Conservation (phyloP, 2,329 filamentous ascomycete genomes). For the Aspergillus aculeatus region DNA sequence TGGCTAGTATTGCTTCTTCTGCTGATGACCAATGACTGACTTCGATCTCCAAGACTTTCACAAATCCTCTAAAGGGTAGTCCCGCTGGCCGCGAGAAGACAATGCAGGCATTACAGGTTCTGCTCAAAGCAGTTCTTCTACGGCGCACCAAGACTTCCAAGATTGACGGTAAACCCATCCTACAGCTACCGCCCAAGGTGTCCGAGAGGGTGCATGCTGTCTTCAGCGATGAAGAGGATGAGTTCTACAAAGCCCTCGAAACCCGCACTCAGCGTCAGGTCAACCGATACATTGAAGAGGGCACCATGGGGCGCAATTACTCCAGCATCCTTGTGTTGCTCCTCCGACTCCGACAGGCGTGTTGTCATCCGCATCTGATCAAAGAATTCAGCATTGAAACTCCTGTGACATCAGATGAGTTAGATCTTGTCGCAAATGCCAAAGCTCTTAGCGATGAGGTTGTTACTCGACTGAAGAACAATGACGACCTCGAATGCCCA, state of each 20-base stretch:
- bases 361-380: constrained; percentile 73
- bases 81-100: constrained; percentile 45
- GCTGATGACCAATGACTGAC: neutral
- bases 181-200: constrained; percentile 65
- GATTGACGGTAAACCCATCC: constrained; percentile 76
- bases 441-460: constrained; percentile 59
- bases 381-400: constrained; percentile 60
- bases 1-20: neutral
- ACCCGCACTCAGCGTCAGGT: constrained; percentile 66
- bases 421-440: constrained; percentile 63
- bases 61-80: constrained; percentile 50
- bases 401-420: constrained; percentile 49
- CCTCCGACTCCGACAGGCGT: constrained; percentile 75
- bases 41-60: constrained; percentile 45
- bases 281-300: constrained; percentile 71
- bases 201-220: constrained; percentile 62
- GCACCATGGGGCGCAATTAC: constrained; percentile 70
- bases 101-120: constrained; percentile 69
- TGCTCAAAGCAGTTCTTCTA: constrained; percentile 78
- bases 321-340: constrained; percentile 77
- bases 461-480: constrained; percentile 63
- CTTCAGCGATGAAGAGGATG: constrained; percentile 65
- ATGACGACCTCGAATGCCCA: constrained; percentile 71
- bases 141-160: constrained; percentile 76
- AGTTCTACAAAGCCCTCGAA: constrained; percentile 67